Evolutionary conservation across 805 yeast genomes (phyloP).

Genomic region (Sungouiozyma ichnusensis): DNA sequence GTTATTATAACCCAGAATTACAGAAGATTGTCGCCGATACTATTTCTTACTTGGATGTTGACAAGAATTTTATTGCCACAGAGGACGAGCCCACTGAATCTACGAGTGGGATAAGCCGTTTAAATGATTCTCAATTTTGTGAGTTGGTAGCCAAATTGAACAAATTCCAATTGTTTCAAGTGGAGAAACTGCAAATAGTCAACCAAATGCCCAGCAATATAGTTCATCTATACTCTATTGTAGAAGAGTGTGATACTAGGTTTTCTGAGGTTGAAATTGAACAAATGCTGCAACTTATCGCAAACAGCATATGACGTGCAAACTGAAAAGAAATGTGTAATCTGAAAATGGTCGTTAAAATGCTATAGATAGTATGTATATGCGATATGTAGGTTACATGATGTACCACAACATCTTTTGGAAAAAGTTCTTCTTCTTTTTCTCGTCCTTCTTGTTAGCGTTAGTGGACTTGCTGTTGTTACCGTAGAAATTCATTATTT

Average conservation of each 20-base stretch:
- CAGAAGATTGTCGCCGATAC: conserved; percentile 30
- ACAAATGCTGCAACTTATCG: conserved; percentile 45
- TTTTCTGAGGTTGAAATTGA: conserved; percentile 59
- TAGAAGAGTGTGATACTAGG: conserved; percentile 89
- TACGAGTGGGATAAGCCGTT: conserved; percentile 19
- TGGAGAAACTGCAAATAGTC: conserved; percentile 75
- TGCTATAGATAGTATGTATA: not conserved
- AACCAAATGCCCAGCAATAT: conserved; percentile 71
- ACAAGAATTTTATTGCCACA: conserved; percentile 14
- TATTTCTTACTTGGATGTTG: conserved; percentile 16
- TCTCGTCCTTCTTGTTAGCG: no score
- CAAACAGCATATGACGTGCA: conserved; percentile 24
- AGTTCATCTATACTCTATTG: conserved; percentile 67
- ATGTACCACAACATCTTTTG: no score
- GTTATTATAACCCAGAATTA: conserved; percentile 28
- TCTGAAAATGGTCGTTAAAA: no score
- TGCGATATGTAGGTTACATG: not conserved
- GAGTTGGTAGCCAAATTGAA: conserved; percentile 23
- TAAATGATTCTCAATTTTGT: conserved; percentile 24
- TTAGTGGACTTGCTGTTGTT: no score
- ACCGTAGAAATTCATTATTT: no score
- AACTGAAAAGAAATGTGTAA: no score
- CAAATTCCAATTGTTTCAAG: conserved; percentile 54
- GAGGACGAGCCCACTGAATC: conserved; percentile 8
- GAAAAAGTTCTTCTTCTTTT: no score